Evolutionary conservation across 83 land plant genomes (phyloP).

Genomic region (Picea mariana): DNA sequence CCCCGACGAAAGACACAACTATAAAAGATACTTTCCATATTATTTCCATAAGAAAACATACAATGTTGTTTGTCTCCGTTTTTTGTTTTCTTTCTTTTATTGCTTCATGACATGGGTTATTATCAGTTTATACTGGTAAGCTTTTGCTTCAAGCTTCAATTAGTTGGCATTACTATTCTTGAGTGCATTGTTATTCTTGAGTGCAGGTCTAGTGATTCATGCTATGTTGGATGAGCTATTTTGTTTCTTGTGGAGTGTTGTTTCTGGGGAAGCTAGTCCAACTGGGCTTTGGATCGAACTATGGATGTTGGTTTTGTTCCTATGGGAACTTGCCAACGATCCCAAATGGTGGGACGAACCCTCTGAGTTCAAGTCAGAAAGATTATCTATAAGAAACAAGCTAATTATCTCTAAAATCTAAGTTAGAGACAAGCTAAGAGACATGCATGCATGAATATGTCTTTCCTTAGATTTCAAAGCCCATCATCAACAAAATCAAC

Average conservation of each 20-base stretch:
- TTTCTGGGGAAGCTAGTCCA: constrained; percentile 7
- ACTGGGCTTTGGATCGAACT: not conserved
- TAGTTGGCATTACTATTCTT: not conserved
- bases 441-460: no score
- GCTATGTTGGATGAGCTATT: not conserved
- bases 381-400: no score
- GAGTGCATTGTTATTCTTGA: not conserved
- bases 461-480: no score
- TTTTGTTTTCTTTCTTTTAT: not conserved
- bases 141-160: not conserved
- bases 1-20: no score
- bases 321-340: no score
- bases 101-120: not conserved
- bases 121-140: not conserved
- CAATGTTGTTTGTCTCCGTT: not conserved
- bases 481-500: no score
- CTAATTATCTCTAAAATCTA: no score
- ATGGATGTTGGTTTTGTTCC: not conserved
- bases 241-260: not conserved
- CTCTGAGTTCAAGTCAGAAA: no score
- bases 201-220: no score
- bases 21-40: not conserved
- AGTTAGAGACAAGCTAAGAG: no score
- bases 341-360: no score
- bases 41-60: no score